Evolutionary conservation across 1,284 basidiomycete genomes (phyloP).

Genomic region (Takashimella koratensis): DNA sequence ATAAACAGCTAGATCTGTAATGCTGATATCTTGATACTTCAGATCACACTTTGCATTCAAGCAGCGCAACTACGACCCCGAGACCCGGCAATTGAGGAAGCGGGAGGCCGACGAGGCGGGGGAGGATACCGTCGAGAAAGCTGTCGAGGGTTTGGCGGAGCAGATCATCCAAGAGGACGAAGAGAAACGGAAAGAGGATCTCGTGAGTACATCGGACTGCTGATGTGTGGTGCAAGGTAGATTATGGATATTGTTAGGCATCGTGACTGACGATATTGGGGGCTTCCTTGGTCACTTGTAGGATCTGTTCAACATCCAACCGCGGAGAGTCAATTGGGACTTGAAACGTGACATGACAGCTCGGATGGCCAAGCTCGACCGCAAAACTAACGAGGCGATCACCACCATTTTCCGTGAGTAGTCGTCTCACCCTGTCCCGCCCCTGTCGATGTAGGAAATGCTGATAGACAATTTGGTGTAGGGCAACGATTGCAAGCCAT

Average conservation of each 20-base stretch:
- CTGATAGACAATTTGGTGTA: conserved; percentile 3
- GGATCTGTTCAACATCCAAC: conserved; percentile 96
- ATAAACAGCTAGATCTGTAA: no score
- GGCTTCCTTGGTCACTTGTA: conserved; percentile 39
- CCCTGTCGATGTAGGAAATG: not conserved
- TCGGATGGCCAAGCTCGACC: conserved; percentile 81
- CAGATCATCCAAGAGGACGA: conserved; percentile 81
- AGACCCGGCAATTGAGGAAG: conserved; percentile 70
- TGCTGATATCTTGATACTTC: conserved; percentile 4
- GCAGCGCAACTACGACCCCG: conserved; percentile 80
- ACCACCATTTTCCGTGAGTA: conserved; percentile 83
- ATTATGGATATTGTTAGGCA: not conserved
- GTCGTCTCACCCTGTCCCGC: not conserved
- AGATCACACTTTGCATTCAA: conserved; percentile 61
- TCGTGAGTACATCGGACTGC: conserved; percentile 65
- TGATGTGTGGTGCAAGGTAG: not conserved
- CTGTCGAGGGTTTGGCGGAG: conserved; percentile 78
- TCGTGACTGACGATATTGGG: not conserved
- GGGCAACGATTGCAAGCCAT: conserved; percentile 46
- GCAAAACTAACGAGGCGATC: conserved; percentile 85
- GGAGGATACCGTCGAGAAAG: conserved; percentile 78
- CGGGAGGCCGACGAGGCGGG: conserved; percentile 56
- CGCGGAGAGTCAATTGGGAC: conserved; percentile 95
- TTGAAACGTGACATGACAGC: conserved; percentile 90
- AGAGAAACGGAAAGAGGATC: conserved; percentile 73